Evolutionary conservation across 345 rosid genomes (phyloP).

Genomic region (Barbarea vulgaris): DNA sequence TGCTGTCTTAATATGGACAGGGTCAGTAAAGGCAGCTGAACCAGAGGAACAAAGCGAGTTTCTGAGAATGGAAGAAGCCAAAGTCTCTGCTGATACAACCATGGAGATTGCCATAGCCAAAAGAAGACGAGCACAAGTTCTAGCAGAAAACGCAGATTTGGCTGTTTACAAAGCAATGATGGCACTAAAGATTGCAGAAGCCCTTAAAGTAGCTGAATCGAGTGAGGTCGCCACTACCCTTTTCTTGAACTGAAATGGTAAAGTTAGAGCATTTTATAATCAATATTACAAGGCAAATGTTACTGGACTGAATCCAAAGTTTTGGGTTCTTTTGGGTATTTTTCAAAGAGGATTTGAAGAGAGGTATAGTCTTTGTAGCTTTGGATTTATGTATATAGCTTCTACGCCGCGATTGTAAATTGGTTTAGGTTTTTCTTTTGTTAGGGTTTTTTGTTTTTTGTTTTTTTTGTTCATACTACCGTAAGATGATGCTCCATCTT

Average conservation of each 20-base stretch:
- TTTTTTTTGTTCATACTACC: conserved; percentile 25
- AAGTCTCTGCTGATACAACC: conserved; percentile 42
- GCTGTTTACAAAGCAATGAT: conserved; percentile 72
- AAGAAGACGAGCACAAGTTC: conserved; percentile 68
- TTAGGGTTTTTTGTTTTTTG: background rate
- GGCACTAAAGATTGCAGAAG: conserved; percentile 73
- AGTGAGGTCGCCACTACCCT: conserved; percentile 33
- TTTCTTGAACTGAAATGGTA: conserved; percentile 35
- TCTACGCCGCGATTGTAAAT: conserved; percentile 41
- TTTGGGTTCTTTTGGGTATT: conserved; percentile 9
- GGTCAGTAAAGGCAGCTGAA: conserved; percentile 52
- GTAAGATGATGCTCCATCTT: conserved; percentile 19
- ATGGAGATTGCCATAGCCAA: conserved; percentile 56
- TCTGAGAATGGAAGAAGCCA: conserved; percentile 59
- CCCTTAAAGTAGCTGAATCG: conserved; percentile 47
- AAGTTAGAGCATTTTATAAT: conserved; percentile 9
- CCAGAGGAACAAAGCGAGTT: conserved; percentile 51
- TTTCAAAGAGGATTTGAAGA: conserved; percentile 28
- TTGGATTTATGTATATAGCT: conserved; percentile 31
- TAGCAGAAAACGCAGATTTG: conserved; percentile 80
- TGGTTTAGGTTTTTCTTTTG: conserved; percentile 18
- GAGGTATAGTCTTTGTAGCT: conserved; percentile 23
- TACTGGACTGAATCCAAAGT: background rate
- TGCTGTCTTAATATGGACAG: conserved; percentile 10
- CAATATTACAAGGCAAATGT: conserved; percentile 7